phyloP scores from a whole-genome alignment of 1,284 basidiomycete genomes.

The Sutorius eximius region DNA sequence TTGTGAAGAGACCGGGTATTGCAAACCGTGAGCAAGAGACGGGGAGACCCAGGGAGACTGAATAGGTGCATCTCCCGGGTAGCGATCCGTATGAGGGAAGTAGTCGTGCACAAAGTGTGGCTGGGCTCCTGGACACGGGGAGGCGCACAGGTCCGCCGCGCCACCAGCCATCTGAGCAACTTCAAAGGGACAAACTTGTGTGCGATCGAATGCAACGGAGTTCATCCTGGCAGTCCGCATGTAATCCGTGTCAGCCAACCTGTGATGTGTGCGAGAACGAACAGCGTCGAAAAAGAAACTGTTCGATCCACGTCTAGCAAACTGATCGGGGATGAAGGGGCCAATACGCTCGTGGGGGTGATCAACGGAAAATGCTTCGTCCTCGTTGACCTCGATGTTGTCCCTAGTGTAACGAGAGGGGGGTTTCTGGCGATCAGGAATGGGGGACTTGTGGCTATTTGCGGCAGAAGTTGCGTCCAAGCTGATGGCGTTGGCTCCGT shows the following conservation, averaged over 20 bases:
- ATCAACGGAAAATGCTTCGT: conserved; percentile 19
- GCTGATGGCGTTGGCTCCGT: conserved; percentile 16
- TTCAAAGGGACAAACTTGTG: conserved; percentile 27
- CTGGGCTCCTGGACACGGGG: conserved; percentile 24
- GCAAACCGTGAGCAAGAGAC: conserved; percentile 28
- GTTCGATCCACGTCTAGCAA: conserved; percentile 36
- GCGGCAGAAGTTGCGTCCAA: conserved; percentile 13
- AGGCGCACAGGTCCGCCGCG: conserved; percentile 30
- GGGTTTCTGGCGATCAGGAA: conserved; percentile 24
- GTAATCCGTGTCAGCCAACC: conserved; percentile 24
- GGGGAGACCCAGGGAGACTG: conserved; percentile 33
- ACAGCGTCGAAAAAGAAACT: conserved; percentile 33
- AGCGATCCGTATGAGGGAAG: conserved; percentile 27
- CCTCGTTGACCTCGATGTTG: conserved; percentile 15
- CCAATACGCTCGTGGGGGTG: conserved; percentile 12
- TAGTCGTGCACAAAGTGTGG: conserved; percentile 31
- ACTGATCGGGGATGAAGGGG: conserved; percentile 21
- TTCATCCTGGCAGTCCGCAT: conserved; percentile 23
- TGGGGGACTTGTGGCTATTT: conserved; percentile 12
- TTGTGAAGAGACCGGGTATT: conserved; percentile 33
- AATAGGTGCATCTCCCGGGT: conserved; percentile 23
- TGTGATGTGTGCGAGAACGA: conserved; percentile 32
- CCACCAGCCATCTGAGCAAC: conserved; percentile 23
- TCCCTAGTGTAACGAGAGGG: conserved; percentile 20
- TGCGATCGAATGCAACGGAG: conserved; percentile 22